Evolutionary conservation across 495 filamentous ascomycete species (phyloP).

Genomic region (Aspergillus cavernicola): DNA sequence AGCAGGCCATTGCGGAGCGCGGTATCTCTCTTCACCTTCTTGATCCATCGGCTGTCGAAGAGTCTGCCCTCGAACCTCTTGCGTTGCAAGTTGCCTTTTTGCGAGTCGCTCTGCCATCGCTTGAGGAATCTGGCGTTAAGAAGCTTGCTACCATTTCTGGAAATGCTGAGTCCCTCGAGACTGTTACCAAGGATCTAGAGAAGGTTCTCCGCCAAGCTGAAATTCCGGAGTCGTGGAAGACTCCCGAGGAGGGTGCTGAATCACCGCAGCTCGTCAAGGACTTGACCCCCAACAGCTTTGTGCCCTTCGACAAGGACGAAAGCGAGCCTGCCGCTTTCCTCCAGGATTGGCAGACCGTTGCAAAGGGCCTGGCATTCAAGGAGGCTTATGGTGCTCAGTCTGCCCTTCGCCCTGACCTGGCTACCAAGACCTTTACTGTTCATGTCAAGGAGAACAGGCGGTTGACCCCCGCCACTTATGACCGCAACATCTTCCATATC

Average conservation of each 20-base stretch:
- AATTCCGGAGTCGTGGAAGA: slow-evolving; percentile 74
- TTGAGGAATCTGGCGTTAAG: slow-evolving; percentile 46
- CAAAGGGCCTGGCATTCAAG: slow-evolving; percentile 88
- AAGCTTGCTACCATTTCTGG: slow-evolving; percentile 57
- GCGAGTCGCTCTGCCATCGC: slow-evolving; percentile 60
- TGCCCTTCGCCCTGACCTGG: slow-evolving; percentile 77
- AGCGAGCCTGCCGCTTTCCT: slow-evolving; percentile 61
- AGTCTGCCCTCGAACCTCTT: slow-evolving; percentile 56
- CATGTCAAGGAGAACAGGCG: slow-evolving; percentile 93
- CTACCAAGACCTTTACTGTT: slow-evolving; percentile 80
- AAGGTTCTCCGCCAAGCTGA: slow-evolving; percentile 67
- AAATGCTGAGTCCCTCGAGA: slow-evolving; percentile 52
- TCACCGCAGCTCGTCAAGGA: slow-evolving; percentile 50
- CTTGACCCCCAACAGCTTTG: slow-evolving; percentile 75
- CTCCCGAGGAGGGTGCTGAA: slow-evolving; percentile 55
- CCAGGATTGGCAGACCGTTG: slow-evolving; percentile 73
- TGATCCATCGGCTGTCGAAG: slow-evolving; percentile 60
- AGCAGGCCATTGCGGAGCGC: slow-evolving; percentile 64
- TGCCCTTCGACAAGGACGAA: slow-evolving; percentile 73
- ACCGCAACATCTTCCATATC: slow-evolving; percentile 99
- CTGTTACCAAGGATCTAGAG: slow-evolving; percentile 62
- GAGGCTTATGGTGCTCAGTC: slow-evolving; percentile 79
- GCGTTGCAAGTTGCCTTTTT: slow-evolving; percentile 79
- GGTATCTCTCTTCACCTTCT: slow-evolving; percentile 66
- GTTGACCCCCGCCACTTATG: slow-evolving; percentile 83